phyloP scores from a whole-genome alignment of 495 filamentous ascomycete species.

The Penicillium lagena region DNA sequence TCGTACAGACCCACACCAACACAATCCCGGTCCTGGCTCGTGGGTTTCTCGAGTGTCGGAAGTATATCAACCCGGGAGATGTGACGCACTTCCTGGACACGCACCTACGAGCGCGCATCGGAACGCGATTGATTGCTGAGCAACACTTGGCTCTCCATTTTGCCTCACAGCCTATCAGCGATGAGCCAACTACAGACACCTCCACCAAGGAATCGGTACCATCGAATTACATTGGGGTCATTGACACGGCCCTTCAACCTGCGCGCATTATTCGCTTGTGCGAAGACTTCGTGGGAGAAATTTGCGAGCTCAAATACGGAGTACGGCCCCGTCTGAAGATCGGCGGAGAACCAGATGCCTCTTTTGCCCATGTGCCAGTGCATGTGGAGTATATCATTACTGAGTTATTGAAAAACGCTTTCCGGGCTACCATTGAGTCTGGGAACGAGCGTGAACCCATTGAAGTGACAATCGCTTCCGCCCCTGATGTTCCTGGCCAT shows the following conservation, averaged over 20 bases:
- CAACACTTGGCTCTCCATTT: slow-evolving; percentile 94
- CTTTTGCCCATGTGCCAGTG: slow-evolving; percentile 86
- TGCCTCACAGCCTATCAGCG: slow-evolving; percentile 64
- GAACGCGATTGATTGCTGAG: slow-evolving; percentile 89
- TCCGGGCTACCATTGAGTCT: slow-evolving; percentile 83
- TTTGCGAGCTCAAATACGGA: slow-evolving; percentile 94
- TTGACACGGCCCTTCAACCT: slow-evolving; percentile 85
- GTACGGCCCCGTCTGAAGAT: slow-evolving; percentile 76
- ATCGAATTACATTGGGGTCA: slow-evolving; percentile 86
- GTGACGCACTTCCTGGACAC: slow-evolving; percentile 90
- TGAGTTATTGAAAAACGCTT: slow-evolving; percentile 93
- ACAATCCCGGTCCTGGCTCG: slow-evolving; percentile 89
- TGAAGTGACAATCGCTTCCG: slow-evolving; percentile 85
- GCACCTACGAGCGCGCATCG: slow-evolving; percentile 88
- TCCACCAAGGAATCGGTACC: slow-evolving; percentile 39
- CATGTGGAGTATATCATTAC: slow-evolving; percentile 97
- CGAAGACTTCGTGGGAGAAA: slow-evolving; percentile 85
- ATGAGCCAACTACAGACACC: slow-evolving; percentile 15
- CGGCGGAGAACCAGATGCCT: slow-evolving; percentile 72
- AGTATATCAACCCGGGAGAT: slow-evolving; percentile 72
- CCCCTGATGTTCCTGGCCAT: slow-evolving; percentile 51
- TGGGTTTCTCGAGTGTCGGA: slow-evolving; percentile 85
- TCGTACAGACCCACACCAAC: slow-evolving; percentile 87
- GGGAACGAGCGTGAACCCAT: slow-evolving; percentile 73
- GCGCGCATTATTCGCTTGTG: slow-evolving; percentile 73